Percentiles rank a stretch among this genome's conserved stretches.
phyloP scores from a whole-genome alignment of 1,284 basidiomycete species.

The Violaceomyces palustris region DNA sequence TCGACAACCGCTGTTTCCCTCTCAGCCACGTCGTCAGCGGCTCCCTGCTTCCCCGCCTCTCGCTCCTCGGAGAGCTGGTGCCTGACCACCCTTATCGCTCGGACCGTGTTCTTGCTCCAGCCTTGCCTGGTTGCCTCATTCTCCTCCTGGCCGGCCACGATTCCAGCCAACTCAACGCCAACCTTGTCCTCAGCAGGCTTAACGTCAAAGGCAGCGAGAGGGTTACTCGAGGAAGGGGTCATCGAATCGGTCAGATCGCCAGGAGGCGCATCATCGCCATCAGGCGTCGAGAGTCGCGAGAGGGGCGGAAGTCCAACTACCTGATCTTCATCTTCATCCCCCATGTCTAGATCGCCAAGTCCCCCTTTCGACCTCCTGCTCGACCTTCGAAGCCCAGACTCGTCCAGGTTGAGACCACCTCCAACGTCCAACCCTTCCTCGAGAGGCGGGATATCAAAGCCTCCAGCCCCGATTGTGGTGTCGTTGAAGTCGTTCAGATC shows the following conservation, averaged over 20 bases:
- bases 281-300: constrained; percentile 53
- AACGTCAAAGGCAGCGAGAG: constrained; percentile 75
- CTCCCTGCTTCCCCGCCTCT: constrained; percentile 52
- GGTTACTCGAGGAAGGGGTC: constrained; percentile 68
- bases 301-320: constrained; percentile 33
- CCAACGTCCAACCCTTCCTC: constrained; percentile 6
- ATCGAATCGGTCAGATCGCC: constrained; percentile 58
- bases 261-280: constrained; percentile 63
- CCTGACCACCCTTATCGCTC: constrained; percentile 77
- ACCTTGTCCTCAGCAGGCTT: constrained; percentile 57
- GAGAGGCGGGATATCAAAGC: constrained; percentile 16
- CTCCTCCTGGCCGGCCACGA: constrained; percentile 54
- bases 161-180: constrained; percentile 60
- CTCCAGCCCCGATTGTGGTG: constrained; percentile 4
- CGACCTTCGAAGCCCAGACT: constrained; percentile 18
- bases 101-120: constrained; percentile 83
- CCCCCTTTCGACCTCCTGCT: constrained; percentile 10
- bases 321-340: constrained; percentile 13
- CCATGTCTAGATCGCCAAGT: constrained; percentile 1
- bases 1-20: too few relatives aligned
- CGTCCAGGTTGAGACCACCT: constrained; percentile 19
- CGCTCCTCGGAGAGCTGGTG: constrained; percentile 62
- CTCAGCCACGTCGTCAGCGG: neutral
- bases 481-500: neutral
- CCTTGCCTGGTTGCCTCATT: constrained; percentile 57